Evolutionary conservation across 225 moss, liverwort and hornwort species (phyloP), one percentile per base, ranked within the genome.

Genomic region (Physcomitrium patens): DNA sequence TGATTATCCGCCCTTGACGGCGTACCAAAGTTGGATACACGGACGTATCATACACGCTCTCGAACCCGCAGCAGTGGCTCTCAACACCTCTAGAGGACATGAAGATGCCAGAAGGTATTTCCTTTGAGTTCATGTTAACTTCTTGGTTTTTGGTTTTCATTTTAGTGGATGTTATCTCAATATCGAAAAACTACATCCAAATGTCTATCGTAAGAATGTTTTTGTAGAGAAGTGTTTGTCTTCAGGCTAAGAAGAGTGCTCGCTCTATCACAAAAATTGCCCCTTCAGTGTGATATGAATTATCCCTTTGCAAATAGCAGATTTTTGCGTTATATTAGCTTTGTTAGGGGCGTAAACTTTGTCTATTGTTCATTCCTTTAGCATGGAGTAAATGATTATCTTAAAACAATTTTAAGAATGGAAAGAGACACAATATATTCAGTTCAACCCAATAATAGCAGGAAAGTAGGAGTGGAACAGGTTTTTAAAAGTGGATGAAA

Each of bases 1-100:
- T 37, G 95, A 99, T 83, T 95, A 99, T 47, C 99, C 95, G 13
- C 95, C 99, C 3, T 78, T 95, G 72, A 95, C 99, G 63, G 99
- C 95, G 10, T 99, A 95, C 76, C 99, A 99, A 67, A 95, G 93
- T 73, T 93, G 90, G 79, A 12, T 86, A 8, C 99, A 99, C 48
- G 95, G 99, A 50, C 72, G 73, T 58, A 31, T 95, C 63, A 43
- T 99, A 23, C 74, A 91, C 50, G 73, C 81, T 17, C 47, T 99
- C 55, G 81, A 99, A 60, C 95, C 99, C 49, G 80, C 85, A 12
- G 89, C 93, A 26, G 99, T 99, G 67, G 95, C 90, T 67, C 93
- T 99, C 68, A 79, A 81, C 18, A 50, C 85, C 18, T 99, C 99
- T 68, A 89, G 90, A 70, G 99, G 95, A 16, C 91, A 80, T 75